phyloP scores from a whole-genome alignment of 164 flowering plant species.

The Stephania japonica region DNA sequence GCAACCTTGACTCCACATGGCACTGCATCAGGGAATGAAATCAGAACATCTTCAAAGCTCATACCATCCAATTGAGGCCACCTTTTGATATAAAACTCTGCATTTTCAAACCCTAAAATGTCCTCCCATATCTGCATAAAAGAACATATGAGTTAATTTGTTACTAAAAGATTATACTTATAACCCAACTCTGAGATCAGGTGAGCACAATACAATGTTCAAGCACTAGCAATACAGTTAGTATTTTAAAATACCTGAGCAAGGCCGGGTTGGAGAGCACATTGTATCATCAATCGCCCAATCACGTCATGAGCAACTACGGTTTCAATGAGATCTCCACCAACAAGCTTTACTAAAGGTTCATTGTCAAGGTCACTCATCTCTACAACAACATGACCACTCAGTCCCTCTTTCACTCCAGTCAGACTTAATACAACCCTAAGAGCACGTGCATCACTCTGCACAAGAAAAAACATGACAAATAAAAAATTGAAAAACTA shows the following conservation, averaged over 20 bases:
- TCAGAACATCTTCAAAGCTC: slow-evolving; percentile 57
- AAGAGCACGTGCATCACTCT: slow-evolving; percentile 98
- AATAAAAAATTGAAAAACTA: slow-evolving; percentile 1
- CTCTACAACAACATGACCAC: slow-evolving; percentile 92
- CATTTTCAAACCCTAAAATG: slow-evolving; percentile 93
- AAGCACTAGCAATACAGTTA: background rate
- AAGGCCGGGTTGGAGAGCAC: slow-evolving; percentile 96
- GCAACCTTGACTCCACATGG: slow-evolving; percentile 92
- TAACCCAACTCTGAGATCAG: too few relatives aligned
- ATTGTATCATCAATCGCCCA: slow-evolving; percentile 94
- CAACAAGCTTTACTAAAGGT: slow-evolving; percentile 94
- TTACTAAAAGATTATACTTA: background rate
- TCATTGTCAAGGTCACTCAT: slow-evolving; percentile 96
- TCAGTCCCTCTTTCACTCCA: slow-evolving; percentile 89
- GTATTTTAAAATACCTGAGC: slow-evolving; percentile 59
- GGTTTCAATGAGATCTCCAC: slow-evolving; percentile 86
- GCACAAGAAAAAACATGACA: slow-evolving; percentile 14
- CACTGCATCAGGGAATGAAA: slow-evolving; percentile 90
- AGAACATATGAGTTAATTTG: background rate
- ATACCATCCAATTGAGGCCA: slow-evolving; percentile 84
- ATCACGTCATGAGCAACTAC: slow-evolving; percentile 99
- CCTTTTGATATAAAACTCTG: slow-evolving; percentile 89
- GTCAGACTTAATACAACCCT: slow-evolving; percentile 91
- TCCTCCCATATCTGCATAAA: slow-evolving; percentile 88
- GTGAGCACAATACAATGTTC: background rate